Conservation (phyloP, 176 grass and related monocot genomes). For the Luzula sylvatica region DNA sequence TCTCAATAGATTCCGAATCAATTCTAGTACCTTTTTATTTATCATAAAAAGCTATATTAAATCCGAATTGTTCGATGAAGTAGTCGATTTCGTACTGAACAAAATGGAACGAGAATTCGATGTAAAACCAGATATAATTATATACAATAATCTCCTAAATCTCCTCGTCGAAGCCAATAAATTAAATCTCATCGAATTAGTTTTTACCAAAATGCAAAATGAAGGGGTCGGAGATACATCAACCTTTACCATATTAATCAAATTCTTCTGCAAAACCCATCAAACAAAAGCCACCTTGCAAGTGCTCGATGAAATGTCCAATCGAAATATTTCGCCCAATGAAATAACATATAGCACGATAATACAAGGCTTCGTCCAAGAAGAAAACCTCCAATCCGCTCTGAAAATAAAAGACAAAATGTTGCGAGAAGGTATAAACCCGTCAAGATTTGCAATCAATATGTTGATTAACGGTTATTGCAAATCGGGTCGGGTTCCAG, state of each 20-base stretch:
- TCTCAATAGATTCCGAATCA: slow-evolving; percentile 32
- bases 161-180: slow-evolving; percentile 36
- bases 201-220: slow-evolving; percentile 41
- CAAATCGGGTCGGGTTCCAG: slow-evolving; percentile 44
- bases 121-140: slow-evolving; percentile 21
- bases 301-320: slow-evolving; percentile 75
- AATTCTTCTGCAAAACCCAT: slow-evolving; percentile 45
- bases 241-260: slow-evolving; percentile 68
- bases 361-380: slow-evolving; percentile 80
- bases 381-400: slow-evolving; percentile 57
- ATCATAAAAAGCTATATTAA: slow-evolving; percentile 43
- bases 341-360: slow-evolving; percentile 55
- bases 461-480: slow-evolving; percentile 68
- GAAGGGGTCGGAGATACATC: slow-evolving; percentile 35
- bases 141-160: slow-evolving; percentile 61
- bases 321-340: slow-evolving; percentile 26
- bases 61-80: slow-evolving; percentile 46
- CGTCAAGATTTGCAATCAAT: slow-evolving; percentile 48
- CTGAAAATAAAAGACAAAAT: slow-evolving; percentile 55
- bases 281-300: slow-evolving; percentile 45
- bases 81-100: slow-evolving; percentile 58
- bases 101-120: slow-evolving; percentile 33
- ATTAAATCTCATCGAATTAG: slow-evolving; percentile 59
- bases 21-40: slow-evolving; percentile 28
- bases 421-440: slow-evolving; percentile 31